These are phyloP conservation scores for Chlorella sp. DNA, from an alignment of 139 green algal genomes.

Conservation along the genomic window DNA sequence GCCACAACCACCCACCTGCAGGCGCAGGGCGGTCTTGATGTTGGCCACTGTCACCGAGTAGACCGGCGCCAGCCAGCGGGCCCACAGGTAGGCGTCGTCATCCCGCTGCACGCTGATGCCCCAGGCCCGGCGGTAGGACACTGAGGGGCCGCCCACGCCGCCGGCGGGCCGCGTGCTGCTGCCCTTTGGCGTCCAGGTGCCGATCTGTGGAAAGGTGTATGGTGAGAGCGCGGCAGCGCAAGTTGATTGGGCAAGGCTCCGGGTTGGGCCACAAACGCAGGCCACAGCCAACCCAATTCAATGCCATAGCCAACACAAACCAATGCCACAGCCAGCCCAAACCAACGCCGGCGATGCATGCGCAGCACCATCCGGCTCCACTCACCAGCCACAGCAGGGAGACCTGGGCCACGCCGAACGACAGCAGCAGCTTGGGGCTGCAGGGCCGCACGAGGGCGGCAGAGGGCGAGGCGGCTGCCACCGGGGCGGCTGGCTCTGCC, in stretches of 20 bases:
- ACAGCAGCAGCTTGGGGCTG: constrained; percentile 33
- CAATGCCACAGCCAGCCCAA: too few relatives aligned
- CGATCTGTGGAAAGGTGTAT: constrained; percentile 21
- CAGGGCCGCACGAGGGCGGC: background rate
- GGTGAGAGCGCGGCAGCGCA: background rate
- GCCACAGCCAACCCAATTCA: too few relatives aligned
- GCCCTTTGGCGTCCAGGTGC: constrained; percentile 47
- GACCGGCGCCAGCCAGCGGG: constrained; percentile 50
- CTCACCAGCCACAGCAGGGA: constrained; percentile 40
- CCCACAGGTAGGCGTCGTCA: constrained; percentile 53
- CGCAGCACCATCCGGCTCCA: background rate
- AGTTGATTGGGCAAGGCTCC: too few relatives aligned
- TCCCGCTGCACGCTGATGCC: constrained; percentile 34
- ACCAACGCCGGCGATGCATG: too few relatives aligned
- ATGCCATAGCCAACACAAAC: too few relatives aligned
- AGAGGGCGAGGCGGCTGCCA: background rate
- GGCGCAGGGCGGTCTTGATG: constrained; percentile 12
- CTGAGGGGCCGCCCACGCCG: background rate
- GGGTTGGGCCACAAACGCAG: too few relatives aligned
- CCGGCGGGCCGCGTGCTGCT: background rate
- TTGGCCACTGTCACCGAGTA: constrained; percentile 55
- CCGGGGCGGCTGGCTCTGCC: background rate
- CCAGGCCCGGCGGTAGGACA: constrained; percentile 39
- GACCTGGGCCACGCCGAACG: constrained; percentile 12
- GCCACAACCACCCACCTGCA: constrained; percentile 8